Evolutionary conservation across 495 filamentous ascomycete species (phyloP).

Genomic region (Penicilliopsis zonata): DNA sequence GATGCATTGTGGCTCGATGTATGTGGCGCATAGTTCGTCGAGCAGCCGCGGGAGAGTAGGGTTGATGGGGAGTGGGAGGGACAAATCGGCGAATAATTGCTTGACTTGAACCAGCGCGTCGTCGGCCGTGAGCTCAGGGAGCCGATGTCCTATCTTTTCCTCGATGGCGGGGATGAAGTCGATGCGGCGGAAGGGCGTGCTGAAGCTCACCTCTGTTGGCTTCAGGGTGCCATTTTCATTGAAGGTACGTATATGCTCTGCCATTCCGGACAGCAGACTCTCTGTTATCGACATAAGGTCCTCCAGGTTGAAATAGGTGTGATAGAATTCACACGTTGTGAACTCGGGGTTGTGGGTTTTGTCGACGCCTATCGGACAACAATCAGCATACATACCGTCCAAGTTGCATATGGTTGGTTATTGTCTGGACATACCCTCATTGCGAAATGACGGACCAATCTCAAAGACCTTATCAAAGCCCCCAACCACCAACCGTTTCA

Average conservation of each 20-base stretch:
- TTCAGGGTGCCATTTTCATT: conserved; percentile 37
- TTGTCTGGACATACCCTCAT: conserved; percentile 53
- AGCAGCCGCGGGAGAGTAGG: conserved; percentile 69
- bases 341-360: conserved; percentile 94
- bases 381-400: conserved; percentile 6
- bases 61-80: conserved; percentile 36
- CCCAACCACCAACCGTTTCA: conserved; percentile 84
- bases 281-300: conserved; percentile 69
- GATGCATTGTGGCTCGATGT: conserved; percentile 60
- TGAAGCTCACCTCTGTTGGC: conserved; percentile 44
- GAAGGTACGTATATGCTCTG: conserved; percentile 34
- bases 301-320: conserved; percentile 65
- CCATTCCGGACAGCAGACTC: conserved; percentile 46
- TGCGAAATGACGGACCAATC: conserved; percentile 86
- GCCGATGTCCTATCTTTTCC: conserved; percentile 40
- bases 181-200: conserved; percentile 48
- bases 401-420: too few species aligned
- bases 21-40: conserved; percentile 64
- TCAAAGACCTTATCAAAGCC: conserved; percentile 88
- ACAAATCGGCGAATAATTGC: conserved; percentile 42
- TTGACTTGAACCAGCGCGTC: conserved; percentile 45
- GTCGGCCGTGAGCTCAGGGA: conserved; percentile 54
- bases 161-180: conserved; percentile 79
- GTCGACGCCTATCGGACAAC: conserved; percentile 50
- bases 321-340: conserved; percentile 94